phyloP scores from a whole-genome alignment of 2,329 filamentous ascomycete species.

The Alternaria novae-zelandiae region DNA sequence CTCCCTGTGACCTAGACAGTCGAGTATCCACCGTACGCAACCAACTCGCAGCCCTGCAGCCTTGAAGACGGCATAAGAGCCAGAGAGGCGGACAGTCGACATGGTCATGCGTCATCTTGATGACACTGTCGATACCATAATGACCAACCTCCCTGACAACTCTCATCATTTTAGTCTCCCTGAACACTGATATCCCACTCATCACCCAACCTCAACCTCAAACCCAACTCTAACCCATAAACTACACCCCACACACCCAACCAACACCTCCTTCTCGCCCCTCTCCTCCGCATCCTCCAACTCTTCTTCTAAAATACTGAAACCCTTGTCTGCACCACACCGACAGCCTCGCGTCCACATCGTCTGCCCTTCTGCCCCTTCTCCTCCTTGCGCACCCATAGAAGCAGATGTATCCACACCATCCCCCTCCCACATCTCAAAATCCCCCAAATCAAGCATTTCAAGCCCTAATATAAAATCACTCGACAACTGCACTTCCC shows the following conservation, averaged over 20 bases:
- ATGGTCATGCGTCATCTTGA: too few species aligned
- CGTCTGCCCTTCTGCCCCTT: slow-evolving; percentile 3
- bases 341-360: slow-evolving; percentile 62
- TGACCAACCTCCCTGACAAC: too few species aligned
- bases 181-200: too few species aligned
- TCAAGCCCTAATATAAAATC: slow-evolving; percentile 59
- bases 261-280: slow-evolving; percentile 64
- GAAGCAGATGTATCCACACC: neutral
- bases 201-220: slow-evolving; percentile 53
- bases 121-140: too few species aligned
- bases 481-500: slow-evolving; percentile 5
- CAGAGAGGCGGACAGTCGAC: too few species aligned
- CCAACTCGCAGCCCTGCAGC: neutral
- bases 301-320: slow-evolving; percentile 61
- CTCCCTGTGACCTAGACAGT: neutral
- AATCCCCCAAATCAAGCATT: slow-evolving; percentile 63
- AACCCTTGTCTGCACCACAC: slow-evolving; percentile 65
- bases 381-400: slow-evolving; percentile 25
- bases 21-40: neutral
- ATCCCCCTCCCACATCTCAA: slow-evolving; percentile 16
- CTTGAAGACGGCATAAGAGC: too few species aligned
- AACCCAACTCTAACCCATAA: slow-evolving; percentile 68
- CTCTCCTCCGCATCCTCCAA: slow-evolving; percentile 58
- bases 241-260: slow-evolving; percentile 68
- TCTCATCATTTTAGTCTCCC: too few species aligned